Evolutionary conservation across 768 basidiomycete species (phyloP), one percentile per base, ranked within the genome.

Genomic region (Pleurotus citrinopileatus): DNA sequence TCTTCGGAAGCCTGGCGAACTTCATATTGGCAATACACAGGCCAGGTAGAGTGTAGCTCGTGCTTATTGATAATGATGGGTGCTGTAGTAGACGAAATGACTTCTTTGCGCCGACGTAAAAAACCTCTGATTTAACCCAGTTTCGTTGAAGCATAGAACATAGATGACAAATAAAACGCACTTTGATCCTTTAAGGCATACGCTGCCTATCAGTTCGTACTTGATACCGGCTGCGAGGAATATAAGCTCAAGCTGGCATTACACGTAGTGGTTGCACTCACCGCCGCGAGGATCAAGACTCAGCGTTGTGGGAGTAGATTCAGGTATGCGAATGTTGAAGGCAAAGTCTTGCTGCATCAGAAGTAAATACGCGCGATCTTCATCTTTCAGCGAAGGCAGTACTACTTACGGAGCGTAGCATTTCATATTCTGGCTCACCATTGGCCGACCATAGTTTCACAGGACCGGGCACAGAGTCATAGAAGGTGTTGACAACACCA

Each of bases 11-110:
- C 69, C 13, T 80, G 76, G n/a, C 90, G 86, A 28, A 77, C 78
- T 61, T 93, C 89, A 9, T 81, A 80, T 64, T 92, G 89, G 45
- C 81, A 81, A 64, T 93, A 96, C 26, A 95, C 80, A 2, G 94
- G 94, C 94, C 94, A 97, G 1, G 91, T 87, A 3, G 93, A 89
- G 63, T 96, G 94, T 5, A 95, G 73, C 59, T 96, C 94, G 63
- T 96, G 94, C 68, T 96, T 97, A 75, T 92, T 89, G 61, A 97
- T 91, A 57, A 86, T 81, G 42, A 97, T 86, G 10, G 79, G 73
- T 28, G 89, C 81, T 17, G 82, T 76, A 10, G 84, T 80, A n/a
- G 85, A 82, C 26, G 83, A 70, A 38, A 90, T 79, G 19, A 81
- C 74, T 1, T 87, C 80, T 62, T 90, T 87, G 60, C 88, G 84